These are phyloP conservation scores for Aquilaria malaccensis DNA, from an alignment of 345 rosid species.

Conservation along the genomic window DNA sequence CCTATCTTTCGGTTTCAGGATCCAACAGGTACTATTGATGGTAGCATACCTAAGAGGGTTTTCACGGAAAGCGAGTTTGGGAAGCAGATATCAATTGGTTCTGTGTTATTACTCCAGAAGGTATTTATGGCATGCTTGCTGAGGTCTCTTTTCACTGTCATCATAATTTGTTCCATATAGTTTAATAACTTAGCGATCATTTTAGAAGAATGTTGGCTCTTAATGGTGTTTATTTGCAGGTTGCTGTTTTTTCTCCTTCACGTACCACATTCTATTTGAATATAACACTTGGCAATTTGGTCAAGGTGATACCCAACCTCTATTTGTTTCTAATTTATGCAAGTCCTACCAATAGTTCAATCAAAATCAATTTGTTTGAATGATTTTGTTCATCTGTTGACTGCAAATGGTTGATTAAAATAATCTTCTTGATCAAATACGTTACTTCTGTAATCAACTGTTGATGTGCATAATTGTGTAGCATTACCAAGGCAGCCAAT, in stretches of 20 bases:
- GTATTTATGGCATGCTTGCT: conserved; percentile 20
- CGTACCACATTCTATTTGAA: conserved; percentile 51
- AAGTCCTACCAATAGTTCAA: too few species aligned
- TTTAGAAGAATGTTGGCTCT: too few species aligned
- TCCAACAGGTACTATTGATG: conserved; percentile 70
- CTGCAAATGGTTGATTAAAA: too few species aligned
- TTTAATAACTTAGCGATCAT: too few species aligned
- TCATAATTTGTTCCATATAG: too few species aligned
- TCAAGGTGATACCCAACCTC: conserved; percentile 31
- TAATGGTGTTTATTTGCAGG: conserved; percentile 28
- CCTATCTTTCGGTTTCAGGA: conserved; percentile 40
- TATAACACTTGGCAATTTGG: conserved; percentile 54
- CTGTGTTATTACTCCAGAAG: conserved; percentile 67
- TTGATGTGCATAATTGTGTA: too few species aligned
- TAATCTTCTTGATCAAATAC: too few species aligned
- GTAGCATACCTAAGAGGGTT: conserved; percentile 63
- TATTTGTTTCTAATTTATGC: conserved; percentile 14
- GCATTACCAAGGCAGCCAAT: too few species aligned
- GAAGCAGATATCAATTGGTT: conserved; percentile 58
- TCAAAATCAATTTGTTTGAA: too few species aligned
- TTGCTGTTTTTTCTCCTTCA: conserved; percentile 63
- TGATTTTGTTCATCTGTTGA: too few species aligned
- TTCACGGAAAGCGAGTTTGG: conserved; percentile 44
- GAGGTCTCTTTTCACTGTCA: neutral
- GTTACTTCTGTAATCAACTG: too few species aligned